phyloP scores from a whole-genome alignment of 805 yeast species.

The Candida silvatica region DNA sequence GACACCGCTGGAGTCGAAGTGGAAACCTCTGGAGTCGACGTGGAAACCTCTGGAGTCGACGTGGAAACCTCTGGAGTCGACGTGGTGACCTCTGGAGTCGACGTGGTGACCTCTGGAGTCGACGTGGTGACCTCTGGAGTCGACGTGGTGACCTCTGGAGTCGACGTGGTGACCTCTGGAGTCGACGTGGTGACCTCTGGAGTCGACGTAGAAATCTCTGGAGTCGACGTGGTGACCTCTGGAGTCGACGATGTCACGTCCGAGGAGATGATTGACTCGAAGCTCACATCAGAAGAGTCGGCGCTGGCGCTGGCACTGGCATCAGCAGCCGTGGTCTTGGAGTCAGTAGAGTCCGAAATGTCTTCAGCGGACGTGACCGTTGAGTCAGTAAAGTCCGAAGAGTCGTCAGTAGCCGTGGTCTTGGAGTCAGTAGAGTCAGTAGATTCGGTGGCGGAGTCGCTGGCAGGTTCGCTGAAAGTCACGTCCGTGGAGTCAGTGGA shows the following conservation, averaged over 20 bases:
- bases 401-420: conserved; percentile 1
- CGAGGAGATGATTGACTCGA: neutral
- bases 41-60: neutral
- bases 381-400: no score
- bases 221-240: neutral
- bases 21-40: neutral
- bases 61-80: neutral
- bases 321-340: conserved; percentile 1
- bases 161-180: conserved; percentile 1
- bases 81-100: neutral
- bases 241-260: neutral
- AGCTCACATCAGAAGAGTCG: neutral
- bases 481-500: no score
- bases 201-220: neutral
- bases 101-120: neutral
- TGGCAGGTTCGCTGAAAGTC: no score
- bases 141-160: neutral
- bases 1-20: neutral
- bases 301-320: no score
- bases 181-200: neutral
- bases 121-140: neutral
- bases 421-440: neutral
- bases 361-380: neutral
- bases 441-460: neutral
- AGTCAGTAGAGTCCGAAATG: neutral